Base-by-base conservation (phyloP, 176 grass and related monocot species). In the Poa pratensis region DNA sequence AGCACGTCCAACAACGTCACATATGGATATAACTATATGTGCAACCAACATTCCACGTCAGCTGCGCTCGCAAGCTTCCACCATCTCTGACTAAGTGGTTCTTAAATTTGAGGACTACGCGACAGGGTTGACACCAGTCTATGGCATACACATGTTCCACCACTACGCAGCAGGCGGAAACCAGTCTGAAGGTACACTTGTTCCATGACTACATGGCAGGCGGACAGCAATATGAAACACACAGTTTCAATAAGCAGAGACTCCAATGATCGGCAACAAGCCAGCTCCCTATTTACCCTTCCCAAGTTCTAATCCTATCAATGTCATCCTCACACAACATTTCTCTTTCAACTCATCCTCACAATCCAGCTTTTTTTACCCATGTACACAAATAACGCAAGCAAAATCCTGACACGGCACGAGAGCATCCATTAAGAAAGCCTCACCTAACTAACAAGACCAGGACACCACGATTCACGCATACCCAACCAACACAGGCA, bases 11-110 rank as follows among this genome's bases (percentile, higher is more conserved):
- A 43, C 63, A 52, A 30, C 62, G 62, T 51, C 9, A 0, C 48
- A 61, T 22, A 72, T 72, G 32, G n/a, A 79, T 72, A 80, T 80
- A 74, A 27, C 26, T 51, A 74, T 49, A 63, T 43, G 43, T 7
- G 49, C 13, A 24, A 37, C 30, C 9, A 71, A 75, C 37, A 23
- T 84, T 67, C 19, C 40, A 26, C 42, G 0, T 73, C 76, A 3
- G 59, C 7, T 9, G 7, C 75, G 7, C 34, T 35, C 32, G 45
- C 79, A 65, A 17, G 20, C 22, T 76, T 75, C 12, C 60, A 65
- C 16, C 69, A 66, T 87, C 71, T 37, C 35, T 53, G 7, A 22
- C 20, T 53, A 51, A 9, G 5, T 76, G 7, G 28, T 12, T 19
- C 14, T 64, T 30, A 24, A 10, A 51, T 26, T 11, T 24, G 7